These are phyloP conservation scores for Penicillium thymicola DNA, from an alignment of 2,329 filamentous ascomycete species.

Conservation along the genomic window DNA sequence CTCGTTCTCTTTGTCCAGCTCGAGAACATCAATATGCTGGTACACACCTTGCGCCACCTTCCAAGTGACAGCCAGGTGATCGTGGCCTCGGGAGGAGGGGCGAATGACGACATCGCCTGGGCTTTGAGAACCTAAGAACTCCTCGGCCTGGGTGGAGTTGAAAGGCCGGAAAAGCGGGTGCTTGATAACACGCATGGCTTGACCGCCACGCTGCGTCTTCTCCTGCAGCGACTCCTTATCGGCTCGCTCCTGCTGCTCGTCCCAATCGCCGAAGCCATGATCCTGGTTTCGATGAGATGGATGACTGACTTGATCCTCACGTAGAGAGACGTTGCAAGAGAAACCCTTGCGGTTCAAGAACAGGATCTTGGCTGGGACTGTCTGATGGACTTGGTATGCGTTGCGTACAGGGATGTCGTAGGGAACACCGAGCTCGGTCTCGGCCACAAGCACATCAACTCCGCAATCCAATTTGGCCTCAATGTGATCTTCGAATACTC, in stretches of 20 bases:
- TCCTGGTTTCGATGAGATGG: constrained; percentile 69
- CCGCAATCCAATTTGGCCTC: constrained; percentile 93
- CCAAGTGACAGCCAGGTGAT: constrained; percentile 96
- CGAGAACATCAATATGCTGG: constrained; percentile 95
- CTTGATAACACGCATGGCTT: constrained; percentile 92
- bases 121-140: constrained; percentile 82
- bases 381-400: constrained; percentile 75
- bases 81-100: constrained; percentile 89
- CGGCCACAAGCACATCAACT: constrained; percentile 82
- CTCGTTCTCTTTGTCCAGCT: constrained; percentile 95
- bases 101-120: constrained; percentile 91
- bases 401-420: constrained; percentile 67
- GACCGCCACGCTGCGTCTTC: constrained; percentile 79
- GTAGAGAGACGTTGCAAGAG: constrained; percentile 75
- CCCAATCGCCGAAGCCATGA: constrained; percentile 78
- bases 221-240: constrained; percentile 81
- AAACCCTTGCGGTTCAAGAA: constrained; percentile 86
- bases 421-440: constrained; percentile 73
- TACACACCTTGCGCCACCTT: constrained; percentile 96
- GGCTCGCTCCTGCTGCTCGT: constrained; percentile 72
- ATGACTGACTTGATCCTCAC: constrained; percentile 73
- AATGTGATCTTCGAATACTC: constrained; percentile 87
- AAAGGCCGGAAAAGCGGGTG: constrained; percentile 94
- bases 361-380: constrained; percentile 80
- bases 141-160: constrained; percentile 87